Evolutionary conservation across 306 rosid species (phyloP).

Genomic region (Ammopiptanthus mongolicus): DNA sequence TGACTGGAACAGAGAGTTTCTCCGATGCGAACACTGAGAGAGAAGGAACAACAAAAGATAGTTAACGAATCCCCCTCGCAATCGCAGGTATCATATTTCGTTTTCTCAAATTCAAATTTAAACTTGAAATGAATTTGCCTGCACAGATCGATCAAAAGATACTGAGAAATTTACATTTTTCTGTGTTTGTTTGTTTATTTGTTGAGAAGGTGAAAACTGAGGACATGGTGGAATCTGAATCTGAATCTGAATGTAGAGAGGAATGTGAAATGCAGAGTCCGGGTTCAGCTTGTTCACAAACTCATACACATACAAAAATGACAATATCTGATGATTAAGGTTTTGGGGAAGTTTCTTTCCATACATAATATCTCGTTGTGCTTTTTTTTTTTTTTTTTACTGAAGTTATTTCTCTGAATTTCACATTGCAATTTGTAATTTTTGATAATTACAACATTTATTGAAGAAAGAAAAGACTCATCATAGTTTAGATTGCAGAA

Average conservation of each 20-base stretch:
- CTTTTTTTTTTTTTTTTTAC: neutral
- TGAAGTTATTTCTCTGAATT: neutral
- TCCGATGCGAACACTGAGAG: constrained; percentile 76
- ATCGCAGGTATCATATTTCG: constrained; percentile 25
- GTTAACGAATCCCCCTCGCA: constrained; percentile 24
- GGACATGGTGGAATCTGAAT: constrained; percentile 32
- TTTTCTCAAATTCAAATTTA: no score
- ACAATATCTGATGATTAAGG: constrained; percentile 3
- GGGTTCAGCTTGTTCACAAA: constrained; percentile 50
- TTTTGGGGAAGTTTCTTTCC: neutral
- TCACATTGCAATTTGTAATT: neutral
- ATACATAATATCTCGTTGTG: constrained; percentile 59
- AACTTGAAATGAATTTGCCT: neutral
- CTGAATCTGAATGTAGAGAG: constrained; percentile 36
- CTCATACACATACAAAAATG: constrained; percentile 10
- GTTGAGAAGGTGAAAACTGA: constrained; percentile 35
- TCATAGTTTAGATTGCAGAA: neutral
- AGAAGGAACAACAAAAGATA: constrained; percentile 57
- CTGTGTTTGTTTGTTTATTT: neutral
- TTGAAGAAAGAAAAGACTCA: neutral
- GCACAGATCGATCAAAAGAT: neutral
- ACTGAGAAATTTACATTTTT: neutral
- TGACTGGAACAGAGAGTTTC: constrained; percentile 53
- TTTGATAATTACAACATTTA: neutral
- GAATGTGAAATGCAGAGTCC: constrained; percentile 44